These are phyloP conservation scores for Irpex rosettiformis DNA, from an alignment of 1,284 basidiomycete species.

Conservation along the genomic window DNA sequence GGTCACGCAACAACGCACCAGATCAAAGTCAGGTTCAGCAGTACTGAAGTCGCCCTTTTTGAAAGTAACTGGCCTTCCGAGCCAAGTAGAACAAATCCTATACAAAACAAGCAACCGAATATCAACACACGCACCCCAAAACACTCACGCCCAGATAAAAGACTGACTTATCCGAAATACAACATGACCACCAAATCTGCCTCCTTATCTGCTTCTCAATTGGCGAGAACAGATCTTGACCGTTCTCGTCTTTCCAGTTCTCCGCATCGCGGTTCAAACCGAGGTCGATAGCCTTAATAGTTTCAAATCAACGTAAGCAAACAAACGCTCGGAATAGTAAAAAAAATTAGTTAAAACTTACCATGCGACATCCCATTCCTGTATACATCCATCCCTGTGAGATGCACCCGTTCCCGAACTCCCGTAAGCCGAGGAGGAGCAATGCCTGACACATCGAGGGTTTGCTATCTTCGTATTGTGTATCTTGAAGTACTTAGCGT, in stretches of 20 bases:
- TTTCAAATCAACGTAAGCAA: conserved; percentile 7
- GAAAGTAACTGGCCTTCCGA: conserved; percentile 70
- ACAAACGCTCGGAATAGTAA: neutral
- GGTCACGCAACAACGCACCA: conserved; percentile 30
- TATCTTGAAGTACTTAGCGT: no score
- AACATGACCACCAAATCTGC: conserved; percentile 83
- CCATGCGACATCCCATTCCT: conserved; percentile 78
- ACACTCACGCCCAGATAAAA: neutral
- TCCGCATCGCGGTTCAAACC: conserved; percentile 80
- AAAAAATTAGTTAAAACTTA: conserved; percentile 26
- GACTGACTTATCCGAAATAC: conserved; percentile 67
- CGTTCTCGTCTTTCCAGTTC: conserved; percentile 67
- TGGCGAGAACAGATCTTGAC: conserved; percentile 58
- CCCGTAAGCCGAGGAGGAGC: conserved; percentile 75
- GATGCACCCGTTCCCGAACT: conserved; percentile 68
- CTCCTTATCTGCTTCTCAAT: conserved; percentile 75
- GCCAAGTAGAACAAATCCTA: neutral
- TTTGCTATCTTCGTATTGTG: conserved; percentile 61
- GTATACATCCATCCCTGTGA: conserved; percentile 79
- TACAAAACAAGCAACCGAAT: no score
- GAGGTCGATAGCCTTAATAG: conserved; percentile 70
- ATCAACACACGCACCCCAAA: no score
- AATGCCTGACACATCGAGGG: conserved; percentile 73
- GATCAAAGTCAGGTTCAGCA: conserved; percentile 55
- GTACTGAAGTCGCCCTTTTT: conserved; percentile 75